Conservation (phyloP, 768 basidiomycete species). For the Lyophyllum atratum region DNA sequence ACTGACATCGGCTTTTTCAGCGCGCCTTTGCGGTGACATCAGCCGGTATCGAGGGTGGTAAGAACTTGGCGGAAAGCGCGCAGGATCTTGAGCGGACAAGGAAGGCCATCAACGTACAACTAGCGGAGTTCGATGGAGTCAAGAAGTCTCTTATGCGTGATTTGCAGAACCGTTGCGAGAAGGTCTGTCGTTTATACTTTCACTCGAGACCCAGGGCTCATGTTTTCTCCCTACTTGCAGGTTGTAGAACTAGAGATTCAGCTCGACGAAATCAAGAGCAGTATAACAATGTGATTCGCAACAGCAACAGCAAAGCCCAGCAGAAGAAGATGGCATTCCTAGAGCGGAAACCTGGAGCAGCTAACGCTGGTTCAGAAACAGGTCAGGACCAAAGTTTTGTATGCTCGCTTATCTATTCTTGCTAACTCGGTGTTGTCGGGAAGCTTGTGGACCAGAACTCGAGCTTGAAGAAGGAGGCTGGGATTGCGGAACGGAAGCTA, state of each 20-base stretch:
- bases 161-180: constrained; percentile 98
- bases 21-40: constrained; percentile 97
- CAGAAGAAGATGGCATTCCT: constrained; percentile 99
- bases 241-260: constrained; percentile 99
- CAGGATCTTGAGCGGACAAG: constrained; percentile 96
- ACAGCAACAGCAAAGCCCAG: constrained; percentile 97
- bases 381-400: constrained; percentile 40
- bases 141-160: constrained; percentile 99
- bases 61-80: constrained; percentile 94
- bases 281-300: constrained; percentile 97
- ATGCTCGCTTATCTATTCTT: neutral
- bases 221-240: constrained; percentile 38
- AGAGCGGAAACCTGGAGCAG: constrained; percentile 94
- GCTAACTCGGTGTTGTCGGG: constrained; percentile 16
- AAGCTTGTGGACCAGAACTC: constrained; percentile 99
- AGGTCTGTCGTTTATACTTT: constrained; percentile 51
- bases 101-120: constrained; percentile 96
- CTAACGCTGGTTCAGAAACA: constrained; percentile 96
- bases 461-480: constrained; percentile 94
- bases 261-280: constrained; percentile 98
- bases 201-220: constrained; percentile 17
- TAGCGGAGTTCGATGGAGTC: constrained; percentile 97
- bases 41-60: constrained; percentile 95
- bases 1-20: constrained; percentile 41
- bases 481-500: constrained; percentile 94